Evolutionary conservation across 2,329 filamentous ascomycete genomes (phyloP), one percentile per base, ranked within the genome.

Genomic region (Penicillium janthinellum): DNA sequence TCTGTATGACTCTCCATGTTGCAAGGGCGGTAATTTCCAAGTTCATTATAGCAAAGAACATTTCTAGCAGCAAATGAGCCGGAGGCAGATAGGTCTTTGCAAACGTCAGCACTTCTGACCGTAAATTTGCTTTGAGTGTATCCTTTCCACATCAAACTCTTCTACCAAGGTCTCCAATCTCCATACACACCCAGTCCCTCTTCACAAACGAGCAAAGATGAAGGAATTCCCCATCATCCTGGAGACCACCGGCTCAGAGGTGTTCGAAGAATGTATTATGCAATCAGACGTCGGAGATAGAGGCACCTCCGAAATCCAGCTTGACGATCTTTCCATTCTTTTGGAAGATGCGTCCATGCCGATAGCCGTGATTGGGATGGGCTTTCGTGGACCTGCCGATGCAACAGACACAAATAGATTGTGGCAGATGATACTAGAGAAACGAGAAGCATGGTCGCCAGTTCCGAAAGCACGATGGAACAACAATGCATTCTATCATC

Each of bases 321-420:
- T 8, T 8, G 57, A 59, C 34, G 59, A 56, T 15, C 14, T 60
- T 15, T 54, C 49, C 4, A 49, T 49, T 1, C 39, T 61, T 10
- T 11, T 20, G 1, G 20, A 54, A 1, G 58, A 62, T 41, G 39
- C 57, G 0, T 65, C 54, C 4, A 64, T 61, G 54, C 68, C 70
- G 6, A 68, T 71, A 55, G 70, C 70, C 1, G 60, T 72, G 35
- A 51, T 72, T 12, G 70, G 70, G 6, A 67, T 71, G 50, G 67
- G 65, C 0, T 70, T 71, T 35, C 61, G 70, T 20, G 68, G 65
- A 8, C 70, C 70, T 5, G 67, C 52, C 1, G 63, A 67, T 51
- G 70, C 69, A n/a, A 63, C 38, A 20, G 59, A 62, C 45, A 51
- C 64, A 4, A 50, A 63, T 11, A 59, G 15, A n/a, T 47, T 72